Conservation (phyloP, 331 rosid species). For the Erythrophleum ivorense region DNA sequence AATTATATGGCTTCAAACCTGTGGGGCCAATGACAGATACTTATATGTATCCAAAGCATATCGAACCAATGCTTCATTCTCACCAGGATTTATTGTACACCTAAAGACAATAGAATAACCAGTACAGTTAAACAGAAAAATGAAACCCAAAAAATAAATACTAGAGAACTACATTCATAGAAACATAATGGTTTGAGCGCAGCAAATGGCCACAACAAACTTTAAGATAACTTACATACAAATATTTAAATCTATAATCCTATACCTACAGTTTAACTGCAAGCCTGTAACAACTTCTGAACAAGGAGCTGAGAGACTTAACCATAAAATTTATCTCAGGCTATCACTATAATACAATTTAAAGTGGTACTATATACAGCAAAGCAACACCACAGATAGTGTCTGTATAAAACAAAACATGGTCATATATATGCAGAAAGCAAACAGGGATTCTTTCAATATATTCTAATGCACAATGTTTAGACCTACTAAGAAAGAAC, state of each 20-base stretch:
- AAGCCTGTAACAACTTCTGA: conserved; percentile 1
- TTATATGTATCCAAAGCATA: conserved; percentile 91
- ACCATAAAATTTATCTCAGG: conserved; percentile 1
- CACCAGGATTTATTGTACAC: conserved; percentile 96
- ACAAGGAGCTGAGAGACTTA: neutral
- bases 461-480: conserved; percentile 1
- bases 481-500: conserved; percentile 2
- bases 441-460: too few relatives aligned
- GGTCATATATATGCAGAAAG: neutral
- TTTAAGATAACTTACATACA: neutral
- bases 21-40: conserved; percentile 78
- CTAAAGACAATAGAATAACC: conserved; percentile 45
- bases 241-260: conserved; percentile 6
- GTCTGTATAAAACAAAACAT: too few relatives aligned
- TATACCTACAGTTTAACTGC: neutral
- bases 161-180: neutral
- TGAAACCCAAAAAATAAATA: neutral
- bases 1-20: conserved; percentile 57
- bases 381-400: neutral
- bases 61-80: conserved; percentile 95
- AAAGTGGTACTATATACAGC: neutral
- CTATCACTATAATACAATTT: conserved; percentile 1
- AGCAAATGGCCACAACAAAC: conserved; percentile 18
- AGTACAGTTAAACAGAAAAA: conserved; percentile 34
- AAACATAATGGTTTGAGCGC: neutral